These are phyloP conservation scores for Sordariomycetes sp. DNA, from an alignment of 2,329 filamentous ascomycete species.

Conservation along the genomic window DNA sequence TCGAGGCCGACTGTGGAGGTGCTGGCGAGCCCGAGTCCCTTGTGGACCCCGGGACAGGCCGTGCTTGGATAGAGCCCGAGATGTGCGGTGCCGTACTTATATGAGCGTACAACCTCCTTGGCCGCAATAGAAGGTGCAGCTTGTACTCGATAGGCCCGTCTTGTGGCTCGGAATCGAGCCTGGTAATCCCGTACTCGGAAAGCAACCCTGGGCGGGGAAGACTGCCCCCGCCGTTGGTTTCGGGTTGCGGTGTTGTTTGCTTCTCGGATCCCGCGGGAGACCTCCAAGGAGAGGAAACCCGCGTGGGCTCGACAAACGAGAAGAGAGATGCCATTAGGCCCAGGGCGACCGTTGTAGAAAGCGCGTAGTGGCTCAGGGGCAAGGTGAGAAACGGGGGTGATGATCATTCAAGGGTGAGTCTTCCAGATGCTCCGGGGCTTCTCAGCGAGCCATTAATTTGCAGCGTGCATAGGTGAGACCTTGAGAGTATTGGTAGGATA, in stretches of 20 bases:
- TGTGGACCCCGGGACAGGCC: slow-evolving; percentile 10
- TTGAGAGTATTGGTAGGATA: neutral
- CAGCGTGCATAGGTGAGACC: neutral
- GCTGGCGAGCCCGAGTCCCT: slow-evolving; percentile 12
- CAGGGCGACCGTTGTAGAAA: neutral
- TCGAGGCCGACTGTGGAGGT: slow-evolving; percentile 34
- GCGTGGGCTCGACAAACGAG: slow-evolving; percentile 79
- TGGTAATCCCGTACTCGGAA: slow-evolving; percentile 57
- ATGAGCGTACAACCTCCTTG: slow-evolving; percentile 60
- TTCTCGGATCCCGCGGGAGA: slow-evolving; percentile 37
- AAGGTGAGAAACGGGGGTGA: neutral
- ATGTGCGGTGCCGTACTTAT: slow-evolving; percentile 46
- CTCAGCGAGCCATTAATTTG: neutral
- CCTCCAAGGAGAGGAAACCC: slow-evolving; percentile 86
- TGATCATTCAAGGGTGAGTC: neutral
- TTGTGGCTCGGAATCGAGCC: slow-evolving; percentile 81
- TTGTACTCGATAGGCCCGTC: slow-evolving; percentile 96
- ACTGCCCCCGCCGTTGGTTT: slow-evolving; percentile 8
- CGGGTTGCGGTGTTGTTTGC: slow-evolving; percentile 11
- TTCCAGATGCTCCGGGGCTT: neutral
- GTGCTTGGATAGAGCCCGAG: slow-evolving; percentile 5
- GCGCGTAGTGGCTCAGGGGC: neutral
- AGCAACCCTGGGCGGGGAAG: slow-evolving; percentile 25
- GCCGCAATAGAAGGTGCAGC: slow-evolving; percentile 74
- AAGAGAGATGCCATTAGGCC: slow-evolving; percentile 80